Percentiles rank a stretch among this genome's conserved stretches.
Conservation (phyloP, 768 basidiomycete genomes). For the Leccinum subgranulosum region DNA sequence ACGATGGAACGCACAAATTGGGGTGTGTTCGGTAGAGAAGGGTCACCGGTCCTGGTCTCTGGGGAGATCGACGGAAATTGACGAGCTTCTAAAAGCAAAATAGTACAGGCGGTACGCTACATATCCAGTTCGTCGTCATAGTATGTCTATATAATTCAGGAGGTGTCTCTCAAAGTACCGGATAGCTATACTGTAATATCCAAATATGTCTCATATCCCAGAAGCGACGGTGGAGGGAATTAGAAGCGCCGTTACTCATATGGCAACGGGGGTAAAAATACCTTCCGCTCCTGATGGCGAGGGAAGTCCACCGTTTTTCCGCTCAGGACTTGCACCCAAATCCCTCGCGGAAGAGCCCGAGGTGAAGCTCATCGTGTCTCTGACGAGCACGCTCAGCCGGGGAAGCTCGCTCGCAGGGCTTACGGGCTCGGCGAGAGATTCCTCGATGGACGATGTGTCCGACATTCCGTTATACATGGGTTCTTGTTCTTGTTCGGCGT, state of each 20-base stretch:
- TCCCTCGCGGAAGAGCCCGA: conserved; percentile 27
- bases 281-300: conserved; percentile 14
- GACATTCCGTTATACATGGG: conserved; percentile 28
- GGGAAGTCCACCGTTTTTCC: conserved; percentile 19
- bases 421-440: conserved; percentile 32
- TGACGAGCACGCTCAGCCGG: conserved; percentile 27
- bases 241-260: conserved; percentile 25
- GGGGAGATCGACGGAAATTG: conserved; percentile 18
- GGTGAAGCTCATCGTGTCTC: conserved; percentile 27
- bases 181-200: conserved; percentile 14
- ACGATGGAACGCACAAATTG: not conserved
- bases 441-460: conserved; percentile 36
- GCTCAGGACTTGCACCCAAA: conserved; percentile 27
- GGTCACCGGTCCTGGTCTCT: not conserved
- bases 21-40: not conserved
- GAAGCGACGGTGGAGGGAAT: conserved; percentile 11
- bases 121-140: conserved; percentile 13
- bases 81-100: conserved; percentile 20
- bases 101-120: conserved; percentile 28
- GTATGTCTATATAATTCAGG: conserved; percentile 7
- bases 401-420: conserved; percentile 31
- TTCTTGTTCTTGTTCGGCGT: conserved; percentile 27
- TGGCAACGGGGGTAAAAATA: conserved; percentile 24
- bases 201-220: conserved; percentile 9
- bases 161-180: conserved; percentile 2